phyloP scores from a whole-genome alignment of 2,329 filamentous ascomycete species.

The Diaporthe citri region DNA sequence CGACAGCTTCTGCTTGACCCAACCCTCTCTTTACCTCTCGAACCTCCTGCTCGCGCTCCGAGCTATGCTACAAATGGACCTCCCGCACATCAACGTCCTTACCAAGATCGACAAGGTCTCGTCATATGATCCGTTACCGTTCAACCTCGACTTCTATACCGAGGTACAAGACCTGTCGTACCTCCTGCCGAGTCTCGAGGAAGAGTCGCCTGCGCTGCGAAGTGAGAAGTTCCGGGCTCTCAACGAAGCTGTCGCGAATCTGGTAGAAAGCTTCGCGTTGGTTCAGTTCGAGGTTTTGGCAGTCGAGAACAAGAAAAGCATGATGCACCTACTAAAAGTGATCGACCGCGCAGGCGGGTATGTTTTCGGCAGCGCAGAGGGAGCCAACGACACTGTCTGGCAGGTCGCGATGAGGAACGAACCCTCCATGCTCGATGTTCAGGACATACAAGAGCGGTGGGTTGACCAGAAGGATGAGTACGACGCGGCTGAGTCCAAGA shows the following conservation, averaged over 20 bases:
- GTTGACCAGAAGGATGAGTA: slow-evolving; percentile 89
- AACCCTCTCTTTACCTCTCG: slow-evolving; percentile 94
- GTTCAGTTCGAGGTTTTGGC: slow-evolving; percentile 94
- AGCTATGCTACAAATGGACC: slow-evolving; percentile 98
- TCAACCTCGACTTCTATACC: slow-evolving; percentile 97
- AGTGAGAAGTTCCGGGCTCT: slow-evolving; percentile 84
- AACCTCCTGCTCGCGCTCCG: slow-evolving; percentile 92
- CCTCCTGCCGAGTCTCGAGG: slow-evolving; percentile 82
- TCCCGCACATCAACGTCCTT: slow-evolving; percentile 94
- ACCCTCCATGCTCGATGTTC: slow-evolving; percentile 80
- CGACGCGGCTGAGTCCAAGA: slow-evolving; percentile 81
- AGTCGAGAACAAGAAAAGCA: slow-evolving; percentile 96
- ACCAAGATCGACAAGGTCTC: slow-evolving; percentile 97
- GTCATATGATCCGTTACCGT: slow-evolving; percentile 86
- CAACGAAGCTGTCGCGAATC: slow-evolving; percentile 86
- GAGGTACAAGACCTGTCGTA: slow-evolving; percentile 94
- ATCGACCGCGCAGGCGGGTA: slow-evolving; percentile 95
- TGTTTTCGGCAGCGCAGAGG: slow-evolving; percentile 90
- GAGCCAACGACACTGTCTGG: slow-evolving; percentile 97
- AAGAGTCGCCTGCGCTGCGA: slow-evolving; percentile 78
- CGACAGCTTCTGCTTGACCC: slow-evolving; percentile 92
- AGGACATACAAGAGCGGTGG: slow-evolving; percentile 97
- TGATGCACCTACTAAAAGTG: slow-evolving; percentile 90
- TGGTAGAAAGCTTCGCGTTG: slow-evolving; percentile 91
- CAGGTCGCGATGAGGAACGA: slow-evolving; percentile 90